Base-by-base conservation (phyloP, 306 rosid genomes). In the Casuarina equisetifolia region DNA sequence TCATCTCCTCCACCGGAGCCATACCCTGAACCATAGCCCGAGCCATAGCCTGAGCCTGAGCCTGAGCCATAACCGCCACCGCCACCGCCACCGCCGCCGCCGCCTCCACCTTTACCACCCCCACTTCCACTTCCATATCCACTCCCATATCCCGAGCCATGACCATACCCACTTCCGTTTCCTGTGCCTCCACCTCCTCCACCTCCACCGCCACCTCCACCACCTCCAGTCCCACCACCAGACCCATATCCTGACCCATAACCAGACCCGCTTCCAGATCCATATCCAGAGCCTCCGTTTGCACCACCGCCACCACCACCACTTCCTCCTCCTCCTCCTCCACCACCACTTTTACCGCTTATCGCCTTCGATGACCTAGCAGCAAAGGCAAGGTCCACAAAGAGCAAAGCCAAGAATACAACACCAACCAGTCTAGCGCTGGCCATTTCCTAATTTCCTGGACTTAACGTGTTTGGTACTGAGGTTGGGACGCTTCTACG, bases 371-470 rank as follows among this genome's bases (percentile, higher is more conserved):
- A 1, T 39, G 79, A 49, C 59, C 94, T 84, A 25, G 88, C 88
- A 11, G 94, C 97, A 57, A 84, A 74, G 58, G 98, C 76, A 8
- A 89, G 17, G 73, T 94, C 93, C 36, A 85, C 70, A 82, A 89
- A 54, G 38, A 94, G 77, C 86, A 94, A 83, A 72, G 76, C 84
- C 86, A 87, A 66, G 78, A 94, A 77, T 73, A 70, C 83, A 54
- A 63, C 82, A 74, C 88, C 95, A 38, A 85, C 64, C 76, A 83
- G 77, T 84, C 85, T 90, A 53, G 81, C 49, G 76, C 76, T 83
- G 61, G 86, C 89, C 97, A 93, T 92, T 57, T 25, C 43, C 55
- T 4, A 79, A 76, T 70, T 69, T 42, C 0, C 19, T 62, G 51
- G 76, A 72, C 77, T 62, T 77, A 62, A 80, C 25, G 83, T 66